A percentile compares a stretch with the other conserved stretches of the same genome.
Evolutionary conservation across 345 rosid genomes (phyloP).

Genomic region (Eucalyptus camaldulensis): DNA sequence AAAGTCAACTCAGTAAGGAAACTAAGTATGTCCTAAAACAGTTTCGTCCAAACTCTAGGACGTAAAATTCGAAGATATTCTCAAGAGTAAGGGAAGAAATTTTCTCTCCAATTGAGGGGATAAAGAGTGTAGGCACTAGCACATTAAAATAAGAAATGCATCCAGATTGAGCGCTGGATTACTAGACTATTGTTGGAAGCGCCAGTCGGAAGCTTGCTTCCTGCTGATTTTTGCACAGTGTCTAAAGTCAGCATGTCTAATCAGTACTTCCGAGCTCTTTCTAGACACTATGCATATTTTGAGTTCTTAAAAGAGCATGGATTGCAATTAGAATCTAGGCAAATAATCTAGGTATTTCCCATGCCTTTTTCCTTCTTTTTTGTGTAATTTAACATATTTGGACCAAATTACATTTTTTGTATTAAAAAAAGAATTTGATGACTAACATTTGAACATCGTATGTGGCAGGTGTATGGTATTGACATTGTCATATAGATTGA

Average conservation of each 20-base stretch:
- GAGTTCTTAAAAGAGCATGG: conserved; percentile 2
- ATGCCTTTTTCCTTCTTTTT: not conserved
- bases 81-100: rapidly evolving
- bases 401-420: not conserved
- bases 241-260: too few relatives aligned
- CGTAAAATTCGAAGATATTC: rapidly evolving
- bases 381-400: not conserved
- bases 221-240: too few relatives aligned
- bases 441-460: not conserved
- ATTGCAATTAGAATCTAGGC: not conserved
- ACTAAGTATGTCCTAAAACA: too few relatives aligned
- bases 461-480: conserved; percentile 4
- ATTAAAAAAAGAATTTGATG: too few relatives aligned
- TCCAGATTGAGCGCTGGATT: too few relatives aligned
- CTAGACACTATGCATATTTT: not conserved
- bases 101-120: too few relatives aligned
- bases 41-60: too few relatives aligned
- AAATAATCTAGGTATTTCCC: not conserved
- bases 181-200: too few relatives aligned
- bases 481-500: conserved; percentile 8
- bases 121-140: rapidly evolving
- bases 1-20: not conserved
- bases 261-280: too few relatives aligned
- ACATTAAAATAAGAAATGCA: too few relatives aligned
- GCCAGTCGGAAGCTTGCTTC: too few relatives aligned